A percentile compares a stretch with the other conserved stretches of the same genome.
Conservation (phyloP, 1,284 basidiomycete species). For the Ustilago crameri region DNA sequence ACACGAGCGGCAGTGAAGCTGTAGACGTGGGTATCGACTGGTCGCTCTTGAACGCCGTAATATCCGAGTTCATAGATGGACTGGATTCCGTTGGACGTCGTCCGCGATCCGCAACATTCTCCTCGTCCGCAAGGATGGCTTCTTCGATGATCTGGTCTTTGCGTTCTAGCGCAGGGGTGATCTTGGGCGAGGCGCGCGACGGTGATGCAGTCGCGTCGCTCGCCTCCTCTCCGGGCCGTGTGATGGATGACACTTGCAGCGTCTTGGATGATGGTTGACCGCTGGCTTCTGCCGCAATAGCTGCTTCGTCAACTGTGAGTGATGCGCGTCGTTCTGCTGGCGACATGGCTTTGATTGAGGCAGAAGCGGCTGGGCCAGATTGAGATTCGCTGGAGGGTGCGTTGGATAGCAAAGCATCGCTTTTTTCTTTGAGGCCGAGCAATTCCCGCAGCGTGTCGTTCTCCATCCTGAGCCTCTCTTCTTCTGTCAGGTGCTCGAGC, state of each 20-base stretch:
- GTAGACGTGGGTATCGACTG: constrained; percentile 1
- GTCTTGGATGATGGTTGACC: constrained; percentile 41
- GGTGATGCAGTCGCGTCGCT: constrained; percentile 11
- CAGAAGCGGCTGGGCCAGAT: background rate
- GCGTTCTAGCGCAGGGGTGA: constrained; percentile 22
- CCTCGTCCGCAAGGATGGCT: constrained; percentile 45
- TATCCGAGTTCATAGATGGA: background rate
- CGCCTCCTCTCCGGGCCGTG: constrained; percentile 25
- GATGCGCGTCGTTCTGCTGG: constrained; percentile 32
- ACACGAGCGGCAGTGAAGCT: constrained; percentile 11
- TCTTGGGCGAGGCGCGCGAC: constrained; percentile 28
- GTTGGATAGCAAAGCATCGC: constrained; percentile 31
- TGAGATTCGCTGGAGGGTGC: background rate
- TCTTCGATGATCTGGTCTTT: constrained; percentile 53
- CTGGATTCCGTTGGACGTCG: constrained; percentile 16
- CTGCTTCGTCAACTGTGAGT: constrained; percentile 43
- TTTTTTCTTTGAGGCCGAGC: constrained; percentile 52
- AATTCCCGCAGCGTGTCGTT: constrained; percentile 63
- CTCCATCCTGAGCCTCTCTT: constrained; percentile 60
- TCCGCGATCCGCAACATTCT: constrained; percentile 15
- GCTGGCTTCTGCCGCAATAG: constrained; percentile 47
- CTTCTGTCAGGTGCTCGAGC: constrained; percentile 57
- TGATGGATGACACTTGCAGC: constrained; percentile 37
- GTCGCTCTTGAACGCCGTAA: background rate
- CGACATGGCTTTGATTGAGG: constrained; percentile 22